Conservation (phyloP, 805 yeast genomes). For the Myxozyma geophila region DNA sequence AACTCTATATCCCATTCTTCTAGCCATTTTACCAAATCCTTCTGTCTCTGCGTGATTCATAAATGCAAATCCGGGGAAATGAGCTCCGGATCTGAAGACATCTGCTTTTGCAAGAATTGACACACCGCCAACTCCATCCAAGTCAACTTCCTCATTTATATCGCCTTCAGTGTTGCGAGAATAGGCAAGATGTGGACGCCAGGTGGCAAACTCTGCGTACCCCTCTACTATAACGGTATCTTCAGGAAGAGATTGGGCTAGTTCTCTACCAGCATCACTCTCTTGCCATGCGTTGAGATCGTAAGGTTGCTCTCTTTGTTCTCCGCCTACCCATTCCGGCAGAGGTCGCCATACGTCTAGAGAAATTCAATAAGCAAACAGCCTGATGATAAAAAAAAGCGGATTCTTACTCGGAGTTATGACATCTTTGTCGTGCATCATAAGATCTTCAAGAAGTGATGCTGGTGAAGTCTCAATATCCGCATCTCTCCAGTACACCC, state of each 20-base stretch:
- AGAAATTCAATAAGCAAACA: not conserved
- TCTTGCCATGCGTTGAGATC: conserved; percentile 98
- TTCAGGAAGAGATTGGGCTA: conserved; percentile 66
- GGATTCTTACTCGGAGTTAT: conserved; percentile 69
- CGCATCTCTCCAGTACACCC: conserved; percentile 98
- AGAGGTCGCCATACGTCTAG: conserved; percentile 90
- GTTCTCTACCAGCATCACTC: conserved; percentile 65
- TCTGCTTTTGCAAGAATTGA: conserved; percentile 85
- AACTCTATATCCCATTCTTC: conserved; percentile 75
- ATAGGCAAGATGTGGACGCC: conserved; percentile 35
- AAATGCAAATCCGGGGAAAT: conserved; percentile 95
- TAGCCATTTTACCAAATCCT: conserved; percentile 80
- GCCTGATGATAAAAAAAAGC: not conserved
- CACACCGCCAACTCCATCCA: conserved; percentile 98
- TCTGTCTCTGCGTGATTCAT: conserved; percentile 98
- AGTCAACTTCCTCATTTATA: conserved; percentile 70
- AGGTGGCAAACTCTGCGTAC: conserved; percentile 35
- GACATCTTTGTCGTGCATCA: conserved; percentile 89
- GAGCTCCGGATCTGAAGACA: conserved; percentile 86
- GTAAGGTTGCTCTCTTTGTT: conserved; percentile 82
- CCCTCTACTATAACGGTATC: conserved; percentile 98
- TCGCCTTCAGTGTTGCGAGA: conserved; percentile 64
- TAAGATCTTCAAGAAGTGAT: conserved; percentile 84
- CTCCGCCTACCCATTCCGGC: conserved; percentile 82
- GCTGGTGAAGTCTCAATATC: conserved; percentile 92